Percentiles rank a stretch among this genome's conserved stretches.
phyloP scores from a whole-genome alignment of 2,329 filamentous ascomycete species.

The Aureobasidium subglaciale region DNA sequence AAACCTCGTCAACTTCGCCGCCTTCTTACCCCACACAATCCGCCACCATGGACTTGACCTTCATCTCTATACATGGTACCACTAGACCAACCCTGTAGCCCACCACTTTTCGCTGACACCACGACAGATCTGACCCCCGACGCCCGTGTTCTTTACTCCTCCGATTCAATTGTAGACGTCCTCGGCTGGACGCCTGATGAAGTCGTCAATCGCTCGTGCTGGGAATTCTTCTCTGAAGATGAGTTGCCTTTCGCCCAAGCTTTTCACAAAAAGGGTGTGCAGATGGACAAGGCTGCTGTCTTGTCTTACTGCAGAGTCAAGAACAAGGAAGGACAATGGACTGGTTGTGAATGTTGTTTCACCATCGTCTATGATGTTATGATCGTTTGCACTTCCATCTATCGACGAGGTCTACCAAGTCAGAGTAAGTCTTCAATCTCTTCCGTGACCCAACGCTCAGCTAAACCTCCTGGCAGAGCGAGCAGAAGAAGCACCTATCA shows the following conservation, averaged over 20 bases:
- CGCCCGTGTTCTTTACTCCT: constrained; percentile 74
- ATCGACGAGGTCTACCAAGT: constrained; percentile 60
- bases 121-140: constrained; percentile 61
- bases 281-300: constrained; percentile 77
- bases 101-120: neutral
- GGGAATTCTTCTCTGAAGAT: constrained; percentile 79
- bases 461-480: constrained; percentile 50
- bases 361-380: constrained; percentile 83
- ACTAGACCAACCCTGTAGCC: neutral
- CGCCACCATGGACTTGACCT: constrained; percentile 44
- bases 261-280: constrained; percentile 65
- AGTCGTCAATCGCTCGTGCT: constrained; percentile 67
- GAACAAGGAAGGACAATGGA: constrained; percentile 62
- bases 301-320: constrained; percentile 70
- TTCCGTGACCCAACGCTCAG: neutral
- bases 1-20: neutral
- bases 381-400: constrained; percentile 76
- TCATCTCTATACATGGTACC: constrained; percentile 82
- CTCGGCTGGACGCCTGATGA: constrained; percentile 72
- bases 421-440: constrained; percentile 52
- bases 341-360: constrained; percentile 82
- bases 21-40: neutral
- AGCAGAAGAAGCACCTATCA: constrained; percentile 67
- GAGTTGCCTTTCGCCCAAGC: constrained; percentile 68
- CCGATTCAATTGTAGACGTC: constrained; percentile 76